Evolutionary conservation across 345 rosid genomes (phyloP).

Genomic region (Isatis tinctoria): DNA sequence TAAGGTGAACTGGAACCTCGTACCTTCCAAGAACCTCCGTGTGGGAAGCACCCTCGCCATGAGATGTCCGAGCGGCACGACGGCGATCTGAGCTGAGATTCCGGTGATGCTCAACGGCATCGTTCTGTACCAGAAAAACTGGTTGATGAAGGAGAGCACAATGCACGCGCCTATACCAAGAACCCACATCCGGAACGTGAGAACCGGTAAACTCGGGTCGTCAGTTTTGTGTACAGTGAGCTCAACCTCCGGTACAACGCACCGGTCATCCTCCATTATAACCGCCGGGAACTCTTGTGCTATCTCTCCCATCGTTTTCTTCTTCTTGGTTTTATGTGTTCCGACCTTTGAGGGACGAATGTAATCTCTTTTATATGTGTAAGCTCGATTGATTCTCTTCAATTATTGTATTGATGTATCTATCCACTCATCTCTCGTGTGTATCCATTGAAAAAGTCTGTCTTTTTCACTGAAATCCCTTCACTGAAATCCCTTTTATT

Average conservation of each 20-base stretch:
- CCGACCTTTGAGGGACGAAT: not conserved
- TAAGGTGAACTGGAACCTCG: conserved; percentile 47
- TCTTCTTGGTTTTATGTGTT: not conserved
- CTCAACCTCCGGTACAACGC: conserved; percentile 63
- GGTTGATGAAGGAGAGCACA: conserved; percentile 67
- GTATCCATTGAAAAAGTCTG: conserved; percentile 1
- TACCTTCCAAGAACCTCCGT: conserved; percentile 41
- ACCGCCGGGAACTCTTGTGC: conserved; percentile 23
- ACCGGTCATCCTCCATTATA: conserved; percentile 31
- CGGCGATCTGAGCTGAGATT: conserved; percentile 78
- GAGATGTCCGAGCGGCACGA: conserved; percentile 69
- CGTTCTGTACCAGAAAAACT: conserved; percentile 84
- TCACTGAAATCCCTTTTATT: no score
- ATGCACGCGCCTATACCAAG: conserved; percentile 60
- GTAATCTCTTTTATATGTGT: not conserved
- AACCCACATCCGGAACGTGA: conserved; percentile 88
- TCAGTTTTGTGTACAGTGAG: conserved; percentile 81
- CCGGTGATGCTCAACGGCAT: conserved; percentile 49
- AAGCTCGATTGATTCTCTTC: not conserved
- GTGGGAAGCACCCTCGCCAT: conserved; percentile 56
- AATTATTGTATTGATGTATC: conserved; percentile 13
- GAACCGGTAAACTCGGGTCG: conserved; percentile 53
- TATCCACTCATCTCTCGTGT: not conserved
- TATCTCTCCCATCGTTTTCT: conserved; percentile 27
- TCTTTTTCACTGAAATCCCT: conserved; percentile 5